Conservation (phyloP, 129 eudicot genomes). For the Calendula officinalis region DNA sequence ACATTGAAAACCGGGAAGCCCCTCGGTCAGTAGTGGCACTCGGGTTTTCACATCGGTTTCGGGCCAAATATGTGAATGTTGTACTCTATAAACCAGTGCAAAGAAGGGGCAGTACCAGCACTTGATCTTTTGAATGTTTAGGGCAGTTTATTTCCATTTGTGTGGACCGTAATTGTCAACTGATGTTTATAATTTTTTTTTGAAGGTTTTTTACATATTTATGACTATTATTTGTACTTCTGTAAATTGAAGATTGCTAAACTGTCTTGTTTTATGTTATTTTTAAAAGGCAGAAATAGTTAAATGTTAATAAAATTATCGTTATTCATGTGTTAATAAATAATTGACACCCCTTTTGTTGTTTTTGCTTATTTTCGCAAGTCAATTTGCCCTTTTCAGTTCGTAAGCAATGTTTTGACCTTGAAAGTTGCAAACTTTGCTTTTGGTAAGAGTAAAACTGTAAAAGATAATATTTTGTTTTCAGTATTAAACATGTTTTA, state of each 20-base stretch:
- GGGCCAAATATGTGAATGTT: slow-evolving; percentile 31
- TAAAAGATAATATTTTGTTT: neutral
- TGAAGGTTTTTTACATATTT: slow-evolving; percentile 9
- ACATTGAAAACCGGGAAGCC: slow-evolving; percentile 62
- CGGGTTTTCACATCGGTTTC: slow-evolving; percentile 46
- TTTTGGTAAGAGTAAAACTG: slow-evolving; percentile 4
- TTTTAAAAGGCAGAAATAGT: neutral
- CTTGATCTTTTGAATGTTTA: slow-evolving; percentile 11
- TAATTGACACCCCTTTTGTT: neutral
- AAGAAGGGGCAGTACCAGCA: slow-evolving; percentile 48
- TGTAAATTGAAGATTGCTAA: slow-evolving; percentile 20
- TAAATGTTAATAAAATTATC: neutral
- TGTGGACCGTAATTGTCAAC: slow-evolving; percentile 21
- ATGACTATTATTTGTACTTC: slow-evolving; percentile 11
- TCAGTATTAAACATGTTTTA: no score
- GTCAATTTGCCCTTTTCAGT: neutral
- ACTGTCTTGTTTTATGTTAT: neutral
- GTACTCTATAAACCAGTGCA: slow-evolving; percentile 75
- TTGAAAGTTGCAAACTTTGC: slow-evolving; percentile 1
- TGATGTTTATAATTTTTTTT: slow-evolving; percentile 17
- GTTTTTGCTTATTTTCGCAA: neutral
- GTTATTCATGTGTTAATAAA: neutral
- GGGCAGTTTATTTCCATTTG: neutral
- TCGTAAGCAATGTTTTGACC: slow-evolving; percentile 16
- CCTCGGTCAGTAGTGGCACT: slow-evolving; percentile 68